Conservation (phyloP, 176 grass and related monocot species). For the Ananas comosus region DNA sequence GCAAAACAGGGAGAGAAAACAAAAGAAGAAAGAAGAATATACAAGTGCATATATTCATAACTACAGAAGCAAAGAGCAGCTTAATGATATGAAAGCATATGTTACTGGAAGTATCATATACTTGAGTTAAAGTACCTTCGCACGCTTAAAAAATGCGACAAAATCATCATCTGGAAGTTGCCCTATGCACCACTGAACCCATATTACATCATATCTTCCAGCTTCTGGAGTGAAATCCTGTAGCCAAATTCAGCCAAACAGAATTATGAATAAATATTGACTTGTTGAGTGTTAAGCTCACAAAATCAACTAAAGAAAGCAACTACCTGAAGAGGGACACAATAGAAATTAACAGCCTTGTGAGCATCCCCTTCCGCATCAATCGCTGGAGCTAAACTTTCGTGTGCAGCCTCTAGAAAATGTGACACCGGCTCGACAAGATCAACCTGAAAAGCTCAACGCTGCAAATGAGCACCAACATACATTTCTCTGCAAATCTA, state of each 20-base stretch:
- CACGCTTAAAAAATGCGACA: conserved; percentile 84
- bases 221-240: conserved; percentile 85
- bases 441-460: conserved; percentile 51
- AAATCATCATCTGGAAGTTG: conserved; percentile 98
- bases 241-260: neutral
- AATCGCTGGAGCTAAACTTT: conserved; percentile 57
- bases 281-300: neutral
- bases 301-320: neutral
- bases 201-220: conserved; percentile 97
- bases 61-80: conserved; percentile 7
- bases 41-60: neutral
- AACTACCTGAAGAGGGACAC: conserved; percentile 86
- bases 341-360: conserved; percentile 79
- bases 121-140: conserved; percentile 36
- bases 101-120: neutral
- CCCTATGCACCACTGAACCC: conserved; percentile 98
- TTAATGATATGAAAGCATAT: neutral
- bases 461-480: neutral
- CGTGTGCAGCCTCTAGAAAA: conserved; percentile 73
- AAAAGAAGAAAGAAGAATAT: neutral
- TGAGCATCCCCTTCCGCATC: conserved; percentile 37
- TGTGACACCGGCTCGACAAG: conserved; percentile 93
- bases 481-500: neutral
- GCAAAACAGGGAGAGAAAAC: neutral
- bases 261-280: conserved; percentile 3